These are phyloP conservation scores for Cornus suecica DNA, from an alignment of 148 eudicot species.

Conservation along the genomic window DNA sequence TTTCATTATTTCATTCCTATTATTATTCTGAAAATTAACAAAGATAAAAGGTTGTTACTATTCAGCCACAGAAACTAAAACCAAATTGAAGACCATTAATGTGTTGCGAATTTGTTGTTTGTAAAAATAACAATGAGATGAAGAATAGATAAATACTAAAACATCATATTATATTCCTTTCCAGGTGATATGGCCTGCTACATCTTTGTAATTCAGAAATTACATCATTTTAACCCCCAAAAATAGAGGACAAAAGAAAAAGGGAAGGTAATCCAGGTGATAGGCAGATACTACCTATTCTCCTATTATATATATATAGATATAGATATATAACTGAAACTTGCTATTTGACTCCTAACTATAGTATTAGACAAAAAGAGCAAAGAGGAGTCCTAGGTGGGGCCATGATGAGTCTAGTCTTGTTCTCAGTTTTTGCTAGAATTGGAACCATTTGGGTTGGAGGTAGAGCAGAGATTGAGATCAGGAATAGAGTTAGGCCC, in stretches of 20 bases:
- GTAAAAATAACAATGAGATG: neutral
- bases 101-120: neutral
- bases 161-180: conserved; percentile 10
- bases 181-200: conserved; percentile 9
- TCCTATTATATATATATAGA: too few species aligned
- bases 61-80: too few species aligned
- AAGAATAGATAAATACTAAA: neutral
- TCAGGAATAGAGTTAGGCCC: conserved; percentile 33
- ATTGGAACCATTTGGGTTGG: conserved; percentile 32
- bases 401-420: neutral
- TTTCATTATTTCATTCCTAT: too few species aligned
- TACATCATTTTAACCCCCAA: conserved; percentile 14
- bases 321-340: neutral
- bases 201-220: conserved; percentile 11
- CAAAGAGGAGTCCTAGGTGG: conserved; percentile 10
- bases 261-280: neutral
- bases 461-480: conserved; percentile 27
- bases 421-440: conserved; percentile 16
- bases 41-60: too few species aligned
- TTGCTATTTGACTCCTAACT: conserved; percentile 1
- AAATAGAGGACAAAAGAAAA: neutral
- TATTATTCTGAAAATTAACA: too few species aligned
- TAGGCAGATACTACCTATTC: conserved; percentile 11
- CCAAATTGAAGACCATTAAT: too few species aligned
- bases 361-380: neutral